phyloP scores from a whole-genome alignment of 2,329 filamentous ascomycete genomes.

The Beauveria brongniartii region DNA sequence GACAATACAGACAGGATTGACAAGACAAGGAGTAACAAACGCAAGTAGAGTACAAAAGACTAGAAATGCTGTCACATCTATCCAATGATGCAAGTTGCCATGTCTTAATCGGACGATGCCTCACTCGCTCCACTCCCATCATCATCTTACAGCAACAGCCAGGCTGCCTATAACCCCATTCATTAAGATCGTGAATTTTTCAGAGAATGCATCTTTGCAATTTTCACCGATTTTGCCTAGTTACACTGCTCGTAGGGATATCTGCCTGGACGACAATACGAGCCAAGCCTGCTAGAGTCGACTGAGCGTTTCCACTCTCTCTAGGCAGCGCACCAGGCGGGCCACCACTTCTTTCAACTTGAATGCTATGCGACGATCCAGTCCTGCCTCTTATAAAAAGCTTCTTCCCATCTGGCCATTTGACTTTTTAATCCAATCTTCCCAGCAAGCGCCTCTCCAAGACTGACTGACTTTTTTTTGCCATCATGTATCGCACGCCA shows the following conservation, averaged over 20 bases:
- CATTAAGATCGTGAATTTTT: not conserved
- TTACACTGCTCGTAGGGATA: not conserved
- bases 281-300: not conserved
- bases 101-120: too few relatives aligned
- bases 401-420: not conserved
- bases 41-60: too few relatives aligned
- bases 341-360: too few relatives aligned
- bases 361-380: too few relatives aligned
- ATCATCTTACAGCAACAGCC: too few relatives aligned
- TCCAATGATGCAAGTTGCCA: too few relatives aligned
- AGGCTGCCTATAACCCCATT: not conserved
- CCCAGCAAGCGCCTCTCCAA: not conserved
- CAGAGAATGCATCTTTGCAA: not conserved
- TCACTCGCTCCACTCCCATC: too few relatives aligned
- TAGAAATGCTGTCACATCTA: too few relatives aligned
- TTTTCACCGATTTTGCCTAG: not conserved
- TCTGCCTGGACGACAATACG: not conserved
- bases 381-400: not conserved
- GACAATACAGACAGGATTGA: too few relatives aligned
- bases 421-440: not conserved
- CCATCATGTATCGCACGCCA: not conserved
- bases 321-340: not conserved
- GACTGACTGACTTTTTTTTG: too few relatives aligned
- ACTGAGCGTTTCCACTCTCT: not conserved
- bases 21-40: too few relatives aligned